A percentile compares a stretch with the other conserved stretches of the same genome.
Evolutionary conservation across 768 basidiomycete species (phyloP).

Genomic region (Naganishia antarctica): DNA sequence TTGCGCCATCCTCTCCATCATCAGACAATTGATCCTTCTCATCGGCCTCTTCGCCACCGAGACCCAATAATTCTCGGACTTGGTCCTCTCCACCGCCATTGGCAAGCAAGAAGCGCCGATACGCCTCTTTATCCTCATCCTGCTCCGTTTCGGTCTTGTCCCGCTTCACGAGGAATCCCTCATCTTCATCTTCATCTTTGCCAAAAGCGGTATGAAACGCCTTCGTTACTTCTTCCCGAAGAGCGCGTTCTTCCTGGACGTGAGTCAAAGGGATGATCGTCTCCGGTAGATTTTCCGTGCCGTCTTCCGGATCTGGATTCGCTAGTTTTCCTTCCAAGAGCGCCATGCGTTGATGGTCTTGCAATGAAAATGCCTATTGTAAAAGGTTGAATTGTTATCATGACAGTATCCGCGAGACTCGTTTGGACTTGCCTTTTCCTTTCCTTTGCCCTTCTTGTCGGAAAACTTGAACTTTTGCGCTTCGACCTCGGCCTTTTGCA

Average conservation of each 20-base stretch:
- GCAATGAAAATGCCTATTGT: conserved; percentile 38
- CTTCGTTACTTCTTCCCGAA: conserved; percentile 75
- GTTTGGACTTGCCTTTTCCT: conserved; percentile 6
- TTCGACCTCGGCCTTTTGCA: conserved; percentile 20
- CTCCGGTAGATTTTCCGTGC: conserved; percentile 50
- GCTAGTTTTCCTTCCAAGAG: conserved; percentile 41
- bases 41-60: conserved; percentile 45
- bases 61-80: conserved; percentile 61
- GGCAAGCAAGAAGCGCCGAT: conserved; percentile 70
- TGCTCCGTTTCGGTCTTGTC: conserved; percentile 68
- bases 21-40: conserved; percentile 35
- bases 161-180: conserved; percentile 63
- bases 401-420: not conserved
- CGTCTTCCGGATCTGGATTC: conserved; percentile 31
- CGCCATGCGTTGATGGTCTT: conserved; percentile 50
- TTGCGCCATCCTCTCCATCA: conserved; percentile 1
- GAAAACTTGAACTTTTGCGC: conserved; percentile 23
- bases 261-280: conserved; percentile 57
- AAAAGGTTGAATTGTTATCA: not conserved
- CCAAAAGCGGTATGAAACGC: conserved; percentile 64
- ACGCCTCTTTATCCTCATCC: conserved; percentile 77
- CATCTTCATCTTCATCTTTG: conserved; percentile 54
- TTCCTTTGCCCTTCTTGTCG: conserved; percentile 15
- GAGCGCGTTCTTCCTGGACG: conserved; percentile 66
- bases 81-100: conserved; percentile 64